Base-by-base conservation (phyloP, 306 rosid genomes). In the Lathyrus sativus region DNA sequence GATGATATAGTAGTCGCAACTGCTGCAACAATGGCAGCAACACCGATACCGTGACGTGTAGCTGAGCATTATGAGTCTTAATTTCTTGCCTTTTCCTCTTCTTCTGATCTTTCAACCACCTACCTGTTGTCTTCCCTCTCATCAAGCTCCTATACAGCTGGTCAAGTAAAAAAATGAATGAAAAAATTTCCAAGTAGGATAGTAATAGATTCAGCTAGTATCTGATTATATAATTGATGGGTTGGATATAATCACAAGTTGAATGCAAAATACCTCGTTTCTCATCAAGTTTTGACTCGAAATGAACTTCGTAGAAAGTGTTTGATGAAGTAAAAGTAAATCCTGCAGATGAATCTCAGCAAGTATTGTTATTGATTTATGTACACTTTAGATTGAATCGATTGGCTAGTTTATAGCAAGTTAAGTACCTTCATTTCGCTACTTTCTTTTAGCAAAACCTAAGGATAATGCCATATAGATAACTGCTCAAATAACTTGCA, bases 271-370 rank as follows among this genome's bases (percentile, higher is more conserved):
- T 77, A 90, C 98, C 93, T 91, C 96, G 67, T 86, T 90, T 83
- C 80, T 78, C 69, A 87, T 79, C 72, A 87, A 48, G 59, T 87
- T 92, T 67, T 89, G 92, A 77, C 76, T 72, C 45, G 89, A 80
- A 73, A 92, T 85, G 74, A 88, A 82, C 44, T 88, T 96, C 66
- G 96, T 86, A 74, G 81, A 84, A 79, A 92, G 84, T 74, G 95
- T 85, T 75, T 87, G 98, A 33, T 89, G 96, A 46, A 92, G 89
- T 78, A 88, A 64, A 74, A n/a, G n/a, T n/a, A n/a, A n/a, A n/a
- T n/a, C n/a, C n/a, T n/a, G n/a, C n/a, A n/a, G n/a, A n/a, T n/a
- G n/a, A n/a, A 6, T 46, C 43, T 42, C 64, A 50, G 15, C 66
- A 62, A 67, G 28, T 26, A 26, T 26, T 73, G 42, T 38, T 50